A percentile compares a stretch with the other conserved stretches of the same genome.
Evolutionary conservation across 2,329 filamentous ascomycete species (phyloP).

Genomic region (Ophiocordyceps polyrhachis-furcata): DNA sequence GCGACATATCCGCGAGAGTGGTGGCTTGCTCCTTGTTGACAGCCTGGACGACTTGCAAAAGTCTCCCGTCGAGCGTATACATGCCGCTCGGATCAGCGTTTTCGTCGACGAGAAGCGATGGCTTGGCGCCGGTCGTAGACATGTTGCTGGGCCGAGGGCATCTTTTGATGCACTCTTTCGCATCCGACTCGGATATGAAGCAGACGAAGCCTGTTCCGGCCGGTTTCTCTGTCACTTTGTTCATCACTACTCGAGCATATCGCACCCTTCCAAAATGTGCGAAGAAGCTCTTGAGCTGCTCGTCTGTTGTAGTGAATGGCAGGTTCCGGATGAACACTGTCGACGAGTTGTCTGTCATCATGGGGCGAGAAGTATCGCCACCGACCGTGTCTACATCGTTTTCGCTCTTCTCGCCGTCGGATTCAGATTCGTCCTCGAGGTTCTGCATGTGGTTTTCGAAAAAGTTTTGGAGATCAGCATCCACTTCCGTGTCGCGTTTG

Average conservation of each 20-base stretch:
- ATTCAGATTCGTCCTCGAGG: constrained; percentile 38
- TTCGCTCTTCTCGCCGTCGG: constrained; percentile 26
- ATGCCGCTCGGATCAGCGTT: constrained; percentile 60
- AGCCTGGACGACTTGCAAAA: constrained; percentile 68
- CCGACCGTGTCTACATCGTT: constrained; percentile 25
- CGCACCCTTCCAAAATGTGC: constrained; percentile 70
- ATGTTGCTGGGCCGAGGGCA: constrained; percentile 42
- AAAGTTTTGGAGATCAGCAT: constrained; percentile 33
- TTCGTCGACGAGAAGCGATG: constrained; percentile 78
- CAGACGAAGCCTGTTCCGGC: constrained; percentile 91
- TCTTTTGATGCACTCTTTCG: constrained; percentile 52
- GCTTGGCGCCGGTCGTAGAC: constrained; percentile 34
- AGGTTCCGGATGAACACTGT: constrained; percentile 90
- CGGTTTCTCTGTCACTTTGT: constrained; percentile 66
- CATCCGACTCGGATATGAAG: constrained; percentile 64
- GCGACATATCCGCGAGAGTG: constrained; percentile 52
- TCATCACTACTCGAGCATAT: constrained; percentile 82
- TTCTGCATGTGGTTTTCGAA: constrained; percentile 39
- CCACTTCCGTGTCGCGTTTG: constrained; percentile 20
- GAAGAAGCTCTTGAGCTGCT: constrained; percentile 70
- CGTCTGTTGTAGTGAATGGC: constrained; percentile 74
- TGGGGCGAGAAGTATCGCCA: constrained; percentile 13
- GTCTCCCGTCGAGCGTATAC: constrained; percentile 80
- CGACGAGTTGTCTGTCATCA: constrained; percentile 43
- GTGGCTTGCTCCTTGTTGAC: constrained; percentile 69